Evolutionary conservation across 2,329 filamentous ascomycete species (phyloP).

Genomic region (Colletotrichum sp.): DNA sequence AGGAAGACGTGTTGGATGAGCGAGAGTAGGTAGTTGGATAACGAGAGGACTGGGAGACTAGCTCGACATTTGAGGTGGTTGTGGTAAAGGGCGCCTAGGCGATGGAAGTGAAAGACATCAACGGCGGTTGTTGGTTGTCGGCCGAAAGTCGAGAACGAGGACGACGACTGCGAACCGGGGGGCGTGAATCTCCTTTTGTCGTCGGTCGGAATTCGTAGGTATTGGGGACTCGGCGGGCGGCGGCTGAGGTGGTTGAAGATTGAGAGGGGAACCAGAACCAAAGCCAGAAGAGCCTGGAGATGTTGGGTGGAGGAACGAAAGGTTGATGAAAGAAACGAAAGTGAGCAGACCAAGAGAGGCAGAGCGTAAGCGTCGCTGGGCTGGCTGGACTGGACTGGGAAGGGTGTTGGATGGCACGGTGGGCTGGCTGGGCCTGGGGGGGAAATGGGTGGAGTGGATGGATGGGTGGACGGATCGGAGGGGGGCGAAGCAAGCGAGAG

Average conservation of each 20-base stretch:
- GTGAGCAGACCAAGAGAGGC: slow-evolving; percentile 3
- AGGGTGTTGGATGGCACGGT: not conserved
- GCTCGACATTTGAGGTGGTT: slow-evolving; percentile 19
- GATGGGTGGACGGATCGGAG: slow-evolving; percentile 1
- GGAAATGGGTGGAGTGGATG: not conserved
- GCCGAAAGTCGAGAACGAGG: slow-evolving; percentile 2
- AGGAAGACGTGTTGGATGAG: not conserved
- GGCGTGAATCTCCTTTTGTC: slow-evolving; percentile 12
- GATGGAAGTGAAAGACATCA: slow-evolving; percentile 20
- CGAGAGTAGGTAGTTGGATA: slow-evolving; percentile 1
- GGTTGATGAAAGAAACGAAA: slow-evolving; percentile 13
- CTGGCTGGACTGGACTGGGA: not conserved
- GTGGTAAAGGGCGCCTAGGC: slow-evolving; percentile 9
- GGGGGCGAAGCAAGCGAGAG: slow-evolving; percentile 9
- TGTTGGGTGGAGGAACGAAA: slow-evolving; percentile 10
- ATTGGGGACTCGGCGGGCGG: not conserved
- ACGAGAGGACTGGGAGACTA: slow-evolving; percentile 25
- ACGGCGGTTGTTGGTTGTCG: slow-evolving; percentile 3
- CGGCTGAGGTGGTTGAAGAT: not conserved
- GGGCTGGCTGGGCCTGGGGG: not conserved
- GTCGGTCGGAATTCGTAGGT: not conserved
- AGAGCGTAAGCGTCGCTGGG: not conserved
- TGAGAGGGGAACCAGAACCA: not conserved
- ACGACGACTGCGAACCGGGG: not conserved
- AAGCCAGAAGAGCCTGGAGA: not conserved